phyloP scores from a whole-genome alignment of 2,329 filamentous ascomycete species.

The Ascochyta rabiei region DNA sequence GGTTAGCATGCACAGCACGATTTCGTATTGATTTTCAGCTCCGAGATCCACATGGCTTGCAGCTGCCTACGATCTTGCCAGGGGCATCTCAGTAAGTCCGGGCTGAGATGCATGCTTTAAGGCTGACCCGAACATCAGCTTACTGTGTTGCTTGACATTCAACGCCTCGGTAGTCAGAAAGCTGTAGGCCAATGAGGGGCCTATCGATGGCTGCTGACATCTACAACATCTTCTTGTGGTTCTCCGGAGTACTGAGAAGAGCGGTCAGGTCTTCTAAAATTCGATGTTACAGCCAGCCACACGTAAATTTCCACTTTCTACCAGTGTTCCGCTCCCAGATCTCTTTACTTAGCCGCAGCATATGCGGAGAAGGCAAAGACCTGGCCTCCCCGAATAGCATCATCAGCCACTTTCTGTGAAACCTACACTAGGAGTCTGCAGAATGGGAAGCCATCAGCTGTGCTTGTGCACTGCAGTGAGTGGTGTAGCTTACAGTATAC shows the following conservation, averaged over 20 bases:
- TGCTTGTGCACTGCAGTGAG: neutral
- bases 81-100: neutral
- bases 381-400: neutral
- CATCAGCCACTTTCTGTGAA: neutral
- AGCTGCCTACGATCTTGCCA: neutral
- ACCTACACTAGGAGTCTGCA: neutral
- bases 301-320: neutral
- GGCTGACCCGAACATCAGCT: slow-evolving; percentile 14
- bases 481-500: neutral
- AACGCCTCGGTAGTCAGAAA: neutral
- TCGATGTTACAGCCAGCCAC: slow-evolving; percentile 13
- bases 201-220: slow-evolving; percentile 3
- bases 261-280: neutral
- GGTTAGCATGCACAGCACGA: neutral
- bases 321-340: neutral
- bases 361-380: neutral
- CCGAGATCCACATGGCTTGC: neutral
- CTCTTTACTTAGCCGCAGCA: neutral
- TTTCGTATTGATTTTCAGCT: slow-evolving; percentile 1
- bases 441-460: neutral
- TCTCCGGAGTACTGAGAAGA: neutral
- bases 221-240: neutral
- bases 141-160: neutral
- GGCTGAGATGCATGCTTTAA: slow-evolving; percentile 5
- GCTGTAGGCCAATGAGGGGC: neutral